Evolutionary conservation across 176 grass and related monocot genomes (phyloP), one percentile per base, ranked within the genome.

Genomic region (Carex parvula): DNA sequence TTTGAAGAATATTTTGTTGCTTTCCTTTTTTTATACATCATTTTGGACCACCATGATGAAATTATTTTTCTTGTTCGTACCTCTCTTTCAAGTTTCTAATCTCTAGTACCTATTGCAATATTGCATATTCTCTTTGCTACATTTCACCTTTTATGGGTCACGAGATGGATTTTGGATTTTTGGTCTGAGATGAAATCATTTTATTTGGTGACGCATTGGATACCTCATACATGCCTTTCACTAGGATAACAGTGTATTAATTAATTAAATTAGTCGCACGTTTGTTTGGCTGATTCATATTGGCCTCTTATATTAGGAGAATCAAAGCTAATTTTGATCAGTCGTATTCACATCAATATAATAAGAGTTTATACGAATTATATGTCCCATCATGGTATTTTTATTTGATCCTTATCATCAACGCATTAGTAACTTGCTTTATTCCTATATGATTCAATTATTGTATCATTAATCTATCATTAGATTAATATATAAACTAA

Each of bases 11-110:
- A 53, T 0, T 44, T 5, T 53, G n/a, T 75, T 2, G 42, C 2
- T 56, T 77, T 16, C 2, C 11, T 32, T 77, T 17, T 55, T 29
- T 4, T 30, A 50, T 50, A 46, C 2, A 52, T 53, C 1, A 15
- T 76, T 29, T 77, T 77, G 73, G 73, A 77, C 73, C 73, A 77
- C 73, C 73, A 77, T 30, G 50, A 32, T 56, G 73, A 21, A 32
- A 30, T 22, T 72, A 16, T 55, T 76, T 1, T 33, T 56, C 6
- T 70, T 32, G 42, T 70, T 42, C 4, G 35, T 17, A 70, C 35
- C 3, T 70, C 7, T 8, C 35, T 56, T 22, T 54, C 12, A 8
- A 6, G 12, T 54, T 21, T 8, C 46, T 56, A 73, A 2, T 55
- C 46, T 54, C 13, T 8, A 6, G 12, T 30, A 20, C 18, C 46